These are phyloP conservation scores for Calophaca sinica DNA, from an alignment of 306 rosid genomes.

Conservation along the genomic window DNA sequence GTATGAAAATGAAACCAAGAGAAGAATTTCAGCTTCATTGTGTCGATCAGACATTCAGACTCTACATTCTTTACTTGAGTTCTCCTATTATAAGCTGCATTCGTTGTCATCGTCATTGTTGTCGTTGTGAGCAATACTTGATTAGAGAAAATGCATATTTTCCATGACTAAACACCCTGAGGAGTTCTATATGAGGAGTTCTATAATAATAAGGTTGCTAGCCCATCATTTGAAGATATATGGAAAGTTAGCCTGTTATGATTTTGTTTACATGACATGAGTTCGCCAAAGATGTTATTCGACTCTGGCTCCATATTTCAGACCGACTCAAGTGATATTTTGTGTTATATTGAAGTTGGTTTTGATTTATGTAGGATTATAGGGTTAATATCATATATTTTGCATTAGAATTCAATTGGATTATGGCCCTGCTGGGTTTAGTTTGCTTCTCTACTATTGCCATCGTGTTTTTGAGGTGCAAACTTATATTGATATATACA, in stretches of 20 bases:
- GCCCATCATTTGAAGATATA: conserved; percentile 6
- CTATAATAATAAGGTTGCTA: neutral
- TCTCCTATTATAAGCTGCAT: neutral
- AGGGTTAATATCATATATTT: conserved; percentile 1
- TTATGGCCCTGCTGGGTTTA: neutral
- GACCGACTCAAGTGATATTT: neutral
- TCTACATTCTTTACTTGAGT: conserved; percentile 8
- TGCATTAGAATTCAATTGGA: neutral
- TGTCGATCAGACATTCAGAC: conserved; percentile 2
- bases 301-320: conserved; percentile 1
- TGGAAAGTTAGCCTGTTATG: neutral
- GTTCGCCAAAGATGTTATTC: neutral
- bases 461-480: neutral
- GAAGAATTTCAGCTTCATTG: neutral
- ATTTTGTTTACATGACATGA: neutral
- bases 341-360: neutral
- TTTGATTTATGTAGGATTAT: conserved; percentile 8
- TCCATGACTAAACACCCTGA: conserved; percentile 16
- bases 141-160: conserved; percentile 5
- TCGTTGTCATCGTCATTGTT: neutral
- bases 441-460: neutral
- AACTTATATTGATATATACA: neutral
- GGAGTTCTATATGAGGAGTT: neutral
- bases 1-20: conserved; percentile 2
- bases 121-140: neutral